A percentile compares a stretch with the other conserved stretches of the same genome.
Conservation (phyloP, 768 basidiomycete species). For the Lactarius trivialis region DNA sequence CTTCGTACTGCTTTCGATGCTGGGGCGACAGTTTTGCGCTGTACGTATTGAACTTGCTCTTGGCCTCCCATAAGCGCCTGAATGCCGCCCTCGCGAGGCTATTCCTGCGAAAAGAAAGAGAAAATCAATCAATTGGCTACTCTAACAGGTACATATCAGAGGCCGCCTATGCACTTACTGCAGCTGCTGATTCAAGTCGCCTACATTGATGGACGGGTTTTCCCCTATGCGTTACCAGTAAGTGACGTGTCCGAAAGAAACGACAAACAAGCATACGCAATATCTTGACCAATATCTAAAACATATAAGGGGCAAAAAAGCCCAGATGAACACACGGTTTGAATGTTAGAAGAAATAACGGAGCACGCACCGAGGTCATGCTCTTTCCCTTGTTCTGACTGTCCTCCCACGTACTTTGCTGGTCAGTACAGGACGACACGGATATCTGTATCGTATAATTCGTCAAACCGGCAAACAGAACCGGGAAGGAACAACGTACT, state of each 20-base stretch:
- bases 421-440: slow-evolving; percentile 8
- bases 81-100: not conserved
- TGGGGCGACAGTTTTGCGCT: not conserved
- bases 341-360: not conserved
- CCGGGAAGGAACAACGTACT: not conserved
- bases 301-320: not conserved
- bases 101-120: not conserved
- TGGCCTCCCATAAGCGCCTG: not conserved
- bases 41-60: not conserved
- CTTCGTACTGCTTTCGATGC: not conserved
- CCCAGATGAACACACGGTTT: not conserved
- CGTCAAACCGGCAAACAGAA: not conserved
- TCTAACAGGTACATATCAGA: not conserved
- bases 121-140: not conserved
- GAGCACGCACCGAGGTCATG: slow-evolving; percentile 15
- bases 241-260: not conserved
- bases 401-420: slow-evolving; percentile 15
- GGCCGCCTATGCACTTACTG: slow-evolving; percentile 1
- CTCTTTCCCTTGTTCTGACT: slow-evolving; percentile 1
- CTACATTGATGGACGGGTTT: slow-evolving; percentile 4
- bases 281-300: slow-evolving; percentile 5
- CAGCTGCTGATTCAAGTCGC: slow-evolving; percentile 1
- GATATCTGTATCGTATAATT: slow-evolving; percentile 7
- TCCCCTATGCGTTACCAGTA: not conserved
- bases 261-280: slow-evolving; percentile 1